Evolutionary conservation across 2,329 filamentous ascomycete species (phyloP).

Genomic region (Metarhizium robertsii): DNA sequence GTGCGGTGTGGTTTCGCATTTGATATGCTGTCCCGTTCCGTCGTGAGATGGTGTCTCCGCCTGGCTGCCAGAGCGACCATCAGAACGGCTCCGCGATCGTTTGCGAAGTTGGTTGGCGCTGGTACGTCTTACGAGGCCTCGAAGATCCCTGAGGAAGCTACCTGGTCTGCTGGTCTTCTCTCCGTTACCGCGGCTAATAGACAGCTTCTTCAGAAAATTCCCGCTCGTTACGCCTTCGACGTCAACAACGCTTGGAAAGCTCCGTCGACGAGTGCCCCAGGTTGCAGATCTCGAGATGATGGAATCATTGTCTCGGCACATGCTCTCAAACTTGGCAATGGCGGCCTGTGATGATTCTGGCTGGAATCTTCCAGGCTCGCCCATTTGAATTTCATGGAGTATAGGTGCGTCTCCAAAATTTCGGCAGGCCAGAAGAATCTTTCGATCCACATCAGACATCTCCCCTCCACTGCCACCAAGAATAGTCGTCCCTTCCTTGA

Average conservation of each 20-base stretch:
- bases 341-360: conserved; percentile 43
- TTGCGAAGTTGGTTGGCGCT: conserved; percentile 36
- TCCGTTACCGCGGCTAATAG: conserved; percentile 36
- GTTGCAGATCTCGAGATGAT: conserved; percentile 56
- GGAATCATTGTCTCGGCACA: conserved; percentile 47
- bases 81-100: conserved; percentile 30
- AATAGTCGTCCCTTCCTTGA: conserved; percentile 41
- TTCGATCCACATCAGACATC: conserved; percentile 36
- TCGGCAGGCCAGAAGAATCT: conserved; percentile 38
- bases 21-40: conserved; percentile 23
- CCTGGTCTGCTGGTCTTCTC: conserved; percentile 37
- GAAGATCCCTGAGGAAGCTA: conserved; percentile 37
- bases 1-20: conserved; percentile 32
- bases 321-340: conserved; percentile 41
- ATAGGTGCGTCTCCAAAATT: conserved; percentile 41
- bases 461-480: conserved; percentile 31
- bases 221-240: conserved; percentile 46
- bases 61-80: conserved; percentile 12
- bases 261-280: conserved; percentile 59
- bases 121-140: conserved; percentile 39
- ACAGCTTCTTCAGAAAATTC: conserved; percentile 54
- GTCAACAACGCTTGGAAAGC: conserved; percentile 47
- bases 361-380: conserved; percentile 26
- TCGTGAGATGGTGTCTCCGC: conserved; percentile 18
- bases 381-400: conserved; percentile 33